Evolutionary conservation across 78 protist species (phyloP).

Genomic region (Neovahlkampfia damariscottae): DNA sequence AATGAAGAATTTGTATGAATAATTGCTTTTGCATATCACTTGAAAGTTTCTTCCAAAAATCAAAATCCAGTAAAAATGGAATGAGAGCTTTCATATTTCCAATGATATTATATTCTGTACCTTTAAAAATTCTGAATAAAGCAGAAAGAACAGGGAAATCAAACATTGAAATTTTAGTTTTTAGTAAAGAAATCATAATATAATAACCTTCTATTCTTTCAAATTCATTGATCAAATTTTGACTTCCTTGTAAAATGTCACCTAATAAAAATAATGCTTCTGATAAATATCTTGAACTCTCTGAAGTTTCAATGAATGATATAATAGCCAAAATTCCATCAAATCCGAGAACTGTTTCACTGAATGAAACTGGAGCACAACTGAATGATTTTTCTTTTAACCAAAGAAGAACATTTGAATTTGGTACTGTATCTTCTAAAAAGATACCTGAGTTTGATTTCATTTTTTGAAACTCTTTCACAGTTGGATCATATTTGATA

Average conservation of each 20-base stretch:
- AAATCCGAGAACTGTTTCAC: background rate
- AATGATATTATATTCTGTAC: background rate
- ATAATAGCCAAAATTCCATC: background rate
- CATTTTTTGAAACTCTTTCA: too few relatives aligned
- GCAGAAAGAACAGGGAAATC: too few relatives aligned
- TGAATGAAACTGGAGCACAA: background rate
- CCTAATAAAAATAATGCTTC: background rate
- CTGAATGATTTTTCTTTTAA: background rate
- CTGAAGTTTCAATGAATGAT: background rate
- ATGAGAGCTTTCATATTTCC: background rate
- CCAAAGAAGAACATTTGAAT: background rate
- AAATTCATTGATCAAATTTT: background rate
- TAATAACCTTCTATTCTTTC: background rate
- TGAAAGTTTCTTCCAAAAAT: background rate
- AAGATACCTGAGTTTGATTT: background rate
- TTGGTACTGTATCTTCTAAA: background rate
- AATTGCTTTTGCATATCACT: background rate
- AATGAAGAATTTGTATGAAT: background rate
- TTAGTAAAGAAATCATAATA: background rate
- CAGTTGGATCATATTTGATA: too few relatives aligned
- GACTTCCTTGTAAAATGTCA: background rate
- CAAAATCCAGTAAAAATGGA: background rate
- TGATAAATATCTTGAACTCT: background rate
- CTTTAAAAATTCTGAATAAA: too few relatives aligned
- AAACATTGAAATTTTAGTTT: background rate